phyloP scores from a whole-genome alignment of 495 filamentous ascomycete genomes.

The Aspergillus panamensis region DNA sequence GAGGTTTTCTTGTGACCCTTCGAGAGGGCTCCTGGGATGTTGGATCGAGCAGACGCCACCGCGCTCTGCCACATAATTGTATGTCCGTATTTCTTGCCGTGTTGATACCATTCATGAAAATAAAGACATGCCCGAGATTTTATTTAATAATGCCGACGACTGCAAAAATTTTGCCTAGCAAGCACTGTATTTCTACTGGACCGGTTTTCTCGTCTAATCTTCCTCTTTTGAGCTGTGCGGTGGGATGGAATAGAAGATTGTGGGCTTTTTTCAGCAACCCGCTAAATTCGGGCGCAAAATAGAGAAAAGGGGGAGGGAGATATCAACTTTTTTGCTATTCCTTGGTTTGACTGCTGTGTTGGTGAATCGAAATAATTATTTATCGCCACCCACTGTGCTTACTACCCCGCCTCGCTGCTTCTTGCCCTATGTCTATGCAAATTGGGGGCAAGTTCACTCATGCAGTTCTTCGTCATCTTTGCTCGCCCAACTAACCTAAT shows the following conservation, averaged over 20 bases:
- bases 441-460: background rate
- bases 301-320: too few relatives aligned
- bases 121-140: constrained; percentile 31
- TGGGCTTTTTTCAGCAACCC: too few relatives aligned
- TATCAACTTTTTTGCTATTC: too few relatives aligned
- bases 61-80: constrained; percentile 37
- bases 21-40: constrained; percentile 32
- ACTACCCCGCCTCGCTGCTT: background rate
- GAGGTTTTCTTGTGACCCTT: constrained; percentile 22
- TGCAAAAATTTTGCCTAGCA: background rate
- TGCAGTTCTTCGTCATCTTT: background rate
- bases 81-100: constrained; percentile 40
- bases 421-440: background rate
- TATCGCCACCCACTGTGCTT: background rate
- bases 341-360: too few relatives aligned
- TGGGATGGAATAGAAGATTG: too few relatives aligned
- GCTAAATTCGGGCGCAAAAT: too few relatives aligned
- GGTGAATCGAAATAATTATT: too few relatives aligned
- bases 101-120: constrained; percentile 53
- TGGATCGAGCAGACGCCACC: constrained; percentile 32
- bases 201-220: background rate
- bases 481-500: background rate
- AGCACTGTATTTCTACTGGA: background rate
- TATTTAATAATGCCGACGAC: background rate
- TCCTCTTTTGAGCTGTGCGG: too few relatives aligned